Conservation (phyloP, 176 grass and related monocot genomes). For the Zoysia pacifica region DNA sequence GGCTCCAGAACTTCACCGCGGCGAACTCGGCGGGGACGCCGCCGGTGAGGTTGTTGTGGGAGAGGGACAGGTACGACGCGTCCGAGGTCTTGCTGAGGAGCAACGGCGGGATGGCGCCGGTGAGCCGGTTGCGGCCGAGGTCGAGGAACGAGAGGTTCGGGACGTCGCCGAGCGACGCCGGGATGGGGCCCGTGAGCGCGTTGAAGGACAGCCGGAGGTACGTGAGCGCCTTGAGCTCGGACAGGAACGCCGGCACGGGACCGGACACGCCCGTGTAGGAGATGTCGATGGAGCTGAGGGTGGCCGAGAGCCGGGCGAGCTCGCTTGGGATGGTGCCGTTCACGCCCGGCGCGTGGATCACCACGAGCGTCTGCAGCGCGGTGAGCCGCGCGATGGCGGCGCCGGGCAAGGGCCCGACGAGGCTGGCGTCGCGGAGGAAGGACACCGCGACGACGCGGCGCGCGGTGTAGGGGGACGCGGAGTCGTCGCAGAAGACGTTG, state of each 20-base stretch:
- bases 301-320: slow-evolving; percentile 17
- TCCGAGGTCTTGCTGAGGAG: not conserved
- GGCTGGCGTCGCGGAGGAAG: not conserved
- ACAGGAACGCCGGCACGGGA: slow-evolving; percentile 47
- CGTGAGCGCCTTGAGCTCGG: slow-evolving; percentile 23
- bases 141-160: slow-evolving; percentile 21
- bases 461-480: not conserved
- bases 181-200: slow-evolving; percentile 49
- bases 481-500: not conserved
- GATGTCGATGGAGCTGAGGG: slow-evolving; percentile 37
- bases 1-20: slow-evolving; percentile 3
- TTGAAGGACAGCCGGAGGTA: slow-evolving; percentile 59
- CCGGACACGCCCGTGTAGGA: slow-evolving; percentile 49
- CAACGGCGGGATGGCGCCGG: slow-evolving; percentile 35
- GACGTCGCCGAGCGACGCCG: slow-evolving; percentile 32
- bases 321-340: slow-evolving; percentile 40
- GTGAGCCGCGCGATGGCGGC: slow-evolving; percentile 51
- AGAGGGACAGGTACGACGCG: slow-evolving; percentile 29
- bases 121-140: slow-evolving; percentile 56
- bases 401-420: not conserved
- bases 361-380: slow-evolving; percentile 18
- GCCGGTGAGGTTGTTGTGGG: slow-evolving; percentile 52
- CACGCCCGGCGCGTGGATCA: slow-evolving; percentile 47
- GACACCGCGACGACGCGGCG: not conserved
- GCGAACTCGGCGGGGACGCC: slow-evolving; percentile 44